Base-by-base conservation (phyloP, 106 monocot species). In the Dendrobium chrysotoxum region DNA sequence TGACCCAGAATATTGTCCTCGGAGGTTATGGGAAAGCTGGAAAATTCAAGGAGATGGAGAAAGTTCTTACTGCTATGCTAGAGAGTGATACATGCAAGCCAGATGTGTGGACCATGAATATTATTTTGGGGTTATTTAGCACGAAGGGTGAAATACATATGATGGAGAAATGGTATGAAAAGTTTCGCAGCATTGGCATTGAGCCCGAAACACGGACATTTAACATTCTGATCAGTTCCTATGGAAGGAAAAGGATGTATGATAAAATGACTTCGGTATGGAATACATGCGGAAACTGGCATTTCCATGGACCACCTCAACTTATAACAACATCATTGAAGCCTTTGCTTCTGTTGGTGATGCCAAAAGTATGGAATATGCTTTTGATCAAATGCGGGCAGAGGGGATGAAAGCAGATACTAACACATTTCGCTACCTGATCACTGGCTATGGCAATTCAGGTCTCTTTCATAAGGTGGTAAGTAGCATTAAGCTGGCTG, bases 121-220 rank as follows among this genome's bases (percentile, higher is more conserved):
- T 92, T 12, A 91, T 98, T 38, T 76, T 94, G n/a, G 82, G 89
- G 61, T 80, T 98, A 31, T 90, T 94, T 83, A 87, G 94, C 21
- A 89, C 89, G 79, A 86, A 61, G 72, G 94, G 94, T 10, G 83
- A 88, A 28, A 77, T 94, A 42, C 89, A 92, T 23, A 39, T 81
- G 66, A 97, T 97, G 97, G 97, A 92, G 26, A 94, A 84, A 78
- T 97, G 97, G 97, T 97, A 97, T 73, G 97, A 97, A 78, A 94
- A 87, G 68, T 94, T 97, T 45, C 82, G 97, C 15, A 72, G 84
- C 42, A 77, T 86, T 53, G 96, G 94, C 53, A 92, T 97, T 16
- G 96, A 97, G 45, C 97, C 94, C 26, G 94, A 98, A 57, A 88
- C 94, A 1, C 87, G 89, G 0, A 95, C 94, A 47, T 91, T 94